phyloP scores from a whole-genome alignment of 257 asterid species.

The Rauvolfia tetraphylla region DNA sequence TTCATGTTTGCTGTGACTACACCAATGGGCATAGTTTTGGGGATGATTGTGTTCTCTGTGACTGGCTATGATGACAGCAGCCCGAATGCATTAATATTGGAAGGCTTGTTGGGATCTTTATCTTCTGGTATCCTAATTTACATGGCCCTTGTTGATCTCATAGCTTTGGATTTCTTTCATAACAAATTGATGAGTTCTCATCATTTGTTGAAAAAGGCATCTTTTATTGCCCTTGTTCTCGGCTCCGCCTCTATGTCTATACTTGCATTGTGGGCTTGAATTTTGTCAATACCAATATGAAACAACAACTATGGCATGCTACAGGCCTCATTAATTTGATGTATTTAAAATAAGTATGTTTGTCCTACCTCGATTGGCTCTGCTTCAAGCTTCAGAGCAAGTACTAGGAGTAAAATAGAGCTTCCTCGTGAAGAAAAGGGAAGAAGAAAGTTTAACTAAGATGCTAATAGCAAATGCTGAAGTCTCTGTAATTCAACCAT shows the following conservation, averaged over 20 bases:
- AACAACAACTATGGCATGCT: background rate
- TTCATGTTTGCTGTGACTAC: slow-evolving; percentile 43
- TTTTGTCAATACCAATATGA: background rate
- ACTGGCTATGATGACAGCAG: slow-evolving; percentile 39
- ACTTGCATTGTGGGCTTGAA: slow-evolving; percentile 46
- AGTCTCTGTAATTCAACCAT: too few relatives aligned
- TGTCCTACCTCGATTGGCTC: too few relatives aligned
- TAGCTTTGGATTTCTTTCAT: slow-evolving; percentile 44
- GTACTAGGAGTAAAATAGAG: too few relatives aligned
- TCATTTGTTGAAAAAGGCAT: slow-evolving; percentile 27
- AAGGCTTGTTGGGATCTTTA: slow-evolving; percentile 39
- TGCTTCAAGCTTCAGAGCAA: too few relatives aligned
- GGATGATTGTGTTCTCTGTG: slow-evolving; percentile 33
- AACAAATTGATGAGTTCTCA: slow-evolving; percentile 39
- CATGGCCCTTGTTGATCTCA: slow-evolving; percentile 45
- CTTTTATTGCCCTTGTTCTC: slow-evolving; percentile 38
- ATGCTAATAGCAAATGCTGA: too few relatives aligned
- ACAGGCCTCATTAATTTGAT: background rate
- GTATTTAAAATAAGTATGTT: background rate
- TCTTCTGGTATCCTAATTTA: slow-evolving; percentile 41
- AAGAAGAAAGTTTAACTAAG: too few relatives aligned
- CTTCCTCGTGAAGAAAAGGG: background rate
- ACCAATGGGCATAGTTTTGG: slow-evolving; percentile 38
- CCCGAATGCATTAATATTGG: slow-evolving; percentile 36
- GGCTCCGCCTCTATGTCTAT: slow-evolving; percentile 44